Evolutionary conservation across 2,329 filamentous ascomycete species (phyloP), one percentile per base, ranked within the genome.

Genomic region (Arthrobotrys musiformis): DNA sequence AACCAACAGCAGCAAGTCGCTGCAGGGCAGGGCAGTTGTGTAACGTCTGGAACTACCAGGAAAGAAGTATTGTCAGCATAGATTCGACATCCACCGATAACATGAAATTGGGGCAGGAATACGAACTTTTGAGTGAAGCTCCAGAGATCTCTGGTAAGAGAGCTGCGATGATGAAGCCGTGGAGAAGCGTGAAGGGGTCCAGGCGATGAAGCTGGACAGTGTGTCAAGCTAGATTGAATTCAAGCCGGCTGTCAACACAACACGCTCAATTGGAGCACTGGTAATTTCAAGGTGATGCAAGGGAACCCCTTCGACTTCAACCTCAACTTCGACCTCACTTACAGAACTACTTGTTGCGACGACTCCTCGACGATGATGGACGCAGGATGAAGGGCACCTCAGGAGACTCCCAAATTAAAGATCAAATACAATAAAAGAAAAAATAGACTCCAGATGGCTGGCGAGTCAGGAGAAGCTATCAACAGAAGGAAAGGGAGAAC

Each of bases 381-480:
- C 22, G 7, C 44, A 48, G 44, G 50, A 52, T 56, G 28, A 35
- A 35, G 22, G n/a, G 11, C 50, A 19, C 28, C 28, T 58, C 54
- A 40, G 19, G 54, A 40, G 58, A 33, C 15, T 2, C 22, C 37
- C 37, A 42, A 42, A n/a, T 42, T 42, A n/a, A n/a, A 15, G 33
- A 37, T 19, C 15, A 37, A 15, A 26, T 19, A 17, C 30, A 7
- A 5, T 19, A 22, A 46, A 1, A 6, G 7, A 8, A 19, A 42
- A 15, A 42, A 24, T 24, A 46, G n/a, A n/a, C n/a, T n/a, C n/a
- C n/a, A n/a, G 58, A 30, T 24, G 35, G 19, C 33, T 1, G 33
- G 58, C 44, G 40, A 63, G 33, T 70, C 67, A 70, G 66, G 64
- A 69, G 64, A 67, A 48, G 35, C 30, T 19, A 35, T 24, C 22